These are phyloP conservation scores for Leccinum sublutescens DNA, from an alignment of 768 basidiomycete genomes.

Conservation along the genomic window DNA sequence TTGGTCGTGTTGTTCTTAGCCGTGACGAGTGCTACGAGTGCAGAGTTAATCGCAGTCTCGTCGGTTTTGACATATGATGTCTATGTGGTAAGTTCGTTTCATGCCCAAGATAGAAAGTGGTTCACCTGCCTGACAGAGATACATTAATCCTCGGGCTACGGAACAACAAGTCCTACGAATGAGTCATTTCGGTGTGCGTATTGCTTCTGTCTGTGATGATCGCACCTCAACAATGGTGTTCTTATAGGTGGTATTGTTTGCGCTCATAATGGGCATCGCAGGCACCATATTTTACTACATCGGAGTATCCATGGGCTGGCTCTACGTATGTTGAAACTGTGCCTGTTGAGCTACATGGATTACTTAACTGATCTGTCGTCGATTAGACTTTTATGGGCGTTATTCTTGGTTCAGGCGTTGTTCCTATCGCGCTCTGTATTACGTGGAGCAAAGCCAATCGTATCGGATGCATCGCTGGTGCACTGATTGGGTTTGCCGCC, in stretches of 20 bases:
- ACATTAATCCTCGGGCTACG: constrained; percentile 80
- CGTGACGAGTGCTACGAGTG: constrained; percentile 81
- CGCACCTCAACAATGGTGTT: neutral
- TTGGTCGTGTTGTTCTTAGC: constrained; percentile 84
- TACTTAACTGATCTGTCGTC: neutral
- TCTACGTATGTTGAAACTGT: constrained; percentile 61
- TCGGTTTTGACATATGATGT: constrained; percentile 82
- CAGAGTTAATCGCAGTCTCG: constrained; percentile 91
- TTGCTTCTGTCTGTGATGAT: neutral
- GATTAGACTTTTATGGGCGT: constrained; percentile 83
- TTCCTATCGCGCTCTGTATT: constrained; percentile 82
- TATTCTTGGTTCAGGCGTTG: constrained; percentile 80
- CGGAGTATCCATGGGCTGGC: constrained; percentile 91
- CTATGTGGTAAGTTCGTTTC: constrained; percentile 54
- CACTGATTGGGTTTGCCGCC: constrained; percentile 63
- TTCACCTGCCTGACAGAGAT: constrained; percentile 41
- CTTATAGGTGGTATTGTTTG: constrained; percentile 61
- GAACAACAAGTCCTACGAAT: constrained; percentile 68
- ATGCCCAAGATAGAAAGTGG: neutral
- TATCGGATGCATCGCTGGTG: constrained; percentile 75
- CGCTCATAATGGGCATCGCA: constrained; percentile 76
- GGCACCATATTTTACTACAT: constrained; percentile 88
- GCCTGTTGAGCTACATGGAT: neutral
- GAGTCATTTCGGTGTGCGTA: constrained; percentile 61
- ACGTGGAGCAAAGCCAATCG: constrained; percentile 87